Conservation (phyloP, 768 basidiomycete species). For the Mrakia gelida region DNA sequence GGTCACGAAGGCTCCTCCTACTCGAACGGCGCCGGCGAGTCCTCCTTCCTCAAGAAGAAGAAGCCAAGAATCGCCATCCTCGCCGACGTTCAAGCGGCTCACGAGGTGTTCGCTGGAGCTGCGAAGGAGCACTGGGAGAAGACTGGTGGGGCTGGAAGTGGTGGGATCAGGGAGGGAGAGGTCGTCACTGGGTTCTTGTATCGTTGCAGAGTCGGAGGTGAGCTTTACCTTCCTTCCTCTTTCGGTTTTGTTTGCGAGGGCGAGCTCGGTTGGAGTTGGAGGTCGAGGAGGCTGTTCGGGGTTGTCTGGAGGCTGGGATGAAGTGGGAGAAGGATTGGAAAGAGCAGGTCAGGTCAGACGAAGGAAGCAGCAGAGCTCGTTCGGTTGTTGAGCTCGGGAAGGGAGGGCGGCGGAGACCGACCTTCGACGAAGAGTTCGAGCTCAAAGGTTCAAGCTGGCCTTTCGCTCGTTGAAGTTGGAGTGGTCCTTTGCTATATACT, state of each 20-base stretch:
- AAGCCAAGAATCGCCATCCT: conserved; percentile 28
- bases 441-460: too few species aligned
- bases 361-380: too few species aligned
- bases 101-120: conserved; percentile 23
- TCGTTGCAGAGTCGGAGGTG: conserved; percentile 28
- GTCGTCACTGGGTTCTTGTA: conserved; percentile 33
- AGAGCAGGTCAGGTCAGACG: background rate
- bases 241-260: background rate
- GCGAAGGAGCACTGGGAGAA: conserved; percentile 32
- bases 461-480: too few species aligned
- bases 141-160: conserved; percentile 16
- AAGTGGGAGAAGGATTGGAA: background rate
- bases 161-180: conserved; percentile 30
- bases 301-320: too few species aligned
- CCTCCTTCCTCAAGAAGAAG: background rate
- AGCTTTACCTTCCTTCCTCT: background rate
- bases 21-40: background rate
- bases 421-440: too few species aligned
- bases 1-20: background rate
- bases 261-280: background rate
- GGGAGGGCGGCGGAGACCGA: too few species aligned
- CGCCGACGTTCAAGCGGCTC: conserved; percentile 30
- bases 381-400: too few species aligned
- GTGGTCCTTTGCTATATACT: too few species aligned
- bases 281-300: background rate